Evolutionary conservation across 2,329 filamentous ascomycete species (phyloP).

Genomic region (Ophiocordyceps camponoti-rufipedis): DNA sequence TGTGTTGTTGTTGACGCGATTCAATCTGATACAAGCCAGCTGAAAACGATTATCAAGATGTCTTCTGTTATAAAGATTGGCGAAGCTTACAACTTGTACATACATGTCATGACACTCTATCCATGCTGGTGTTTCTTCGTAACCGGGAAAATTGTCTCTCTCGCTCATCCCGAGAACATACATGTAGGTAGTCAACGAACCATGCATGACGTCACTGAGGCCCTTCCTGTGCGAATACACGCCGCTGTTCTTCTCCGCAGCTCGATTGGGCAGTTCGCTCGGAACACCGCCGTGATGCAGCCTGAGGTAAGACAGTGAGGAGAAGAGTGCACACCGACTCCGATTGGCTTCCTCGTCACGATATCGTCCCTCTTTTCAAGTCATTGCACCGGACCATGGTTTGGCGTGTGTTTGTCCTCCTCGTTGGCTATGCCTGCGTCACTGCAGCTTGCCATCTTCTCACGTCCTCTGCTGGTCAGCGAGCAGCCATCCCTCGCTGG

Average conservation of each 20-base stretch:
- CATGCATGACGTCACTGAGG: neutral
- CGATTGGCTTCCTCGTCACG: neutral
- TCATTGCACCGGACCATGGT: slow-evolving; percentile 1
- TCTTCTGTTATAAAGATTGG: too few relatives aligned
- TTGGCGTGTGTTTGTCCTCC: slow-evolving; percentile 1
- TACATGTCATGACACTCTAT: neutral
- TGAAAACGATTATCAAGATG: too few relatives aligned
- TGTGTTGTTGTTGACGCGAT: too few relatives aligned
- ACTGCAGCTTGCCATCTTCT: slow-evolving; percentile 2
- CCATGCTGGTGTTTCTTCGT: too few relatives aligned
- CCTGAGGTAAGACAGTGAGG: neutral
- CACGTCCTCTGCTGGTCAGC: slow-evolving; percentile 10
- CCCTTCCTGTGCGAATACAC: neutral
- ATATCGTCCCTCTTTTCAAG: neutral
- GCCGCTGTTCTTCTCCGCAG: neutral
- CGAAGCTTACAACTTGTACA: too few relatives aligned
- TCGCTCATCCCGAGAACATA: neutral
- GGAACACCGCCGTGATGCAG: too few relatives aligned
- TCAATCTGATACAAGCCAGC: too few relatives aligned
- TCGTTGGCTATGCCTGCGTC: slow-evolving; percentile 2
- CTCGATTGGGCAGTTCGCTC: neutral
- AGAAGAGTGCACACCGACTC: neutral
- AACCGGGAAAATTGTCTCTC: neutral
- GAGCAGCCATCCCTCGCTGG: slow-evolving; percentile 23
- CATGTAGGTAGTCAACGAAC: neutral